These are phyloP conservation scores for Nicotiana undulata DNA, from an alignment of 257 asterid species.

Conservation along the genomic window DNA sequence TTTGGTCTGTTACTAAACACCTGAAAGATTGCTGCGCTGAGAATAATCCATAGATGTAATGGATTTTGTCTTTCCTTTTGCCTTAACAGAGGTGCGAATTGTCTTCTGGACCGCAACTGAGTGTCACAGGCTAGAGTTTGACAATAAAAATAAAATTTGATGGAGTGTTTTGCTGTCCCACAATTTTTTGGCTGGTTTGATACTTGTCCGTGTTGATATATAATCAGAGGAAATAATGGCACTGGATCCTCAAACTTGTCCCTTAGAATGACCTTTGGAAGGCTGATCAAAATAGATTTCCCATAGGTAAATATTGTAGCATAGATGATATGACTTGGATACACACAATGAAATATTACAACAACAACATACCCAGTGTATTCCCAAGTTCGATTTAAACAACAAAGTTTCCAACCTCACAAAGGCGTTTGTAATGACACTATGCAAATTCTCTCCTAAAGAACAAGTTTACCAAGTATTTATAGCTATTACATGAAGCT, in stretches of 20 bases:
- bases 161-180: neutral
- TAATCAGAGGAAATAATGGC: neutral
- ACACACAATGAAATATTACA: neutral
- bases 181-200: neutral
- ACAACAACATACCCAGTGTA: too few species aligned
- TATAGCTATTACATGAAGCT: too few species aligned
- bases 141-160: neutral
- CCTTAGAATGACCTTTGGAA: neutral
- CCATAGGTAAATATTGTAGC: neutral
- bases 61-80: neutral
- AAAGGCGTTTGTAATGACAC: neutral
- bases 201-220: neutral
- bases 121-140: neutral
- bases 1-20: neutral
- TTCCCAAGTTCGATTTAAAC: neutral
- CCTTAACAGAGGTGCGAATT: neutral
- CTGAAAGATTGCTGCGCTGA: neutral
- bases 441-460: neutral
- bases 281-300: neutral
- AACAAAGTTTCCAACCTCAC: neutral
- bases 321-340: neutral
- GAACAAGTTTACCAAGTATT: too few species aligned
- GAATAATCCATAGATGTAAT: neutral
- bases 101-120: neutral
- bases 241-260: neutral